Base-by-base conservation (phyloP, 2,329 filamentous ascomycete species). In the Alternaria ethzedia region DNA sequence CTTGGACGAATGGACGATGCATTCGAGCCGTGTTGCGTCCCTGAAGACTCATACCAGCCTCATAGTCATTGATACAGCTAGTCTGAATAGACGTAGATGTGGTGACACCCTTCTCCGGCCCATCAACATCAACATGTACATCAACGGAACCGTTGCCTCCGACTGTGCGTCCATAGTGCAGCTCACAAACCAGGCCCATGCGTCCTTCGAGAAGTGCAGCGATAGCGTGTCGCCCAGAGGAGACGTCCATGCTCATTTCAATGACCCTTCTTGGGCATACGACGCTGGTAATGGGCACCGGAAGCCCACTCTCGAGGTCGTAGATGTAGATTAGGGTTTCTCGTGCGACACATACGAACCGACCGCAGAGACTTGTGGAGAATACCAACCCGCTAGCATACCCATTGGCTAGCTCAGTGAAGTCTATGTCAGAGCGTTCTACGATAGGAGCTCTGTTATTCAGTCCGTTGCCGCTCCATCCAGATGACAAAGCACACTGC, bases 161-260 rank as follows among this genome's bases (percentile, higher is more conserved):
- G 12, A 25, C 9, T 21, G 41, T 56, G 1, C 45, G 45, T 28
- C 66, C 66, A 21, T 66, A 69, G 12, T 57, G 67, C 15, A 79
- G 69, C 51, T 90, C 86, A 69, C 85, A 89, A 1, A 91, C 83
- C 73, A 90, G 83, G 5, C 88, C 89, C 72, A 87, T 82, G 3
- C 89, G 84, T 7, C 86, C 87, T 64, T 87, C 84, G 50, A 91
- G 80, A 9, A 91, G 79, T 28, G 87, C 84, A 15, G 88, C 88
- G 55, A 90, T 80, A 7, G 87, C 83, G 67, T 86, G 83, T 46
- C 83, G 82, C 9, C 85, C 80, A 3, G 82, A 84, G 5, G 85
- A 88, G 0, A 86, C 87, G 73, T 91, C 88, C 83, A 91, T 89
- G 65, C 86, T 87, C 69, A 88, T 86, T 4, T 85, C 83, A 6